phyloP scores from a whole-genome alignment of 2,329 filamentous ascomycete genomes.

The Ascosphaera acerosa region DNA sequence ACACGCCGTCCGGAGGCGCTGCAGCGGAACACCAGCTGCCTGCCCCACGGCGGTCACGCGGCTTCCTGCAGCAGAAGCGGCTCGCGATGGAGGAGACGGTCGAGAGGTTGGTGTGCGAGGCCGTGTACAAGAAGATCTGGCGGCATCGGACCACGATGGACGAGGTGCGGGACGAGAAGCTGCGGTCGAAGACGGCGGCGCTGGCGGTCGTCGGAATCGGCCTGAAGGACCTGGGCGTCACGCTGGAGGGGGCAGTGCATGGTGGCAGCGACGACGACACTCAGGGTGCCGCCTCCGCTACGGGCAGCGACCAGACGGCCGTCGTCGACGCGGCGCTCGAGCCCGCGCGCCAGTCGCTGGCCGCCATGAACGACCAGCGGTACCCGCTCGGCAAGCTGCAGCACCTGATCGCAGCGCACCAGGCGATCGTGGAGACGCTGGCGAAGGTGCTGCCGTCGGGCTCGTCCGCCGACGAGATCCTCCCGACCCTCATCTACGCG shows the following conservation, averaged over 20 bases:
- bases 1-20: conserved; percentile 9
- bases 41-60: conserved; percentile 56
- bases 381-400: conserved; percentile 82
- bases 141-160: conserved; percentile 78
- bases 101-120: conserved; percentile 62
- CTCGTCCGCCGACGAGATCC: conserved; percentile 88
- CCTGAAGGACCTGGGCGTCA: conserved; percentile 56
- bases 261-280: too few relatives aligned
- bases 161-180: conserved; percentile 79
- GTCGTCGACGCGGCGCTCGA: conserved; percentile 42
- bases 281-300: conserved; percentile 32
- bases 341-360: conserved; percentile 47
- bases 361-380: conserved; percentile 61
- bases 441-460: conserved; percentile 39
- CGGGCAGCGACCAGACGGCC: conserved; percentile 41
- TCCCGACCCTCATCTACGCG: conserved; percentile 89
- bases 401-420: conserved; percentile 68
- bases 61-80: conserved; percentile 52
- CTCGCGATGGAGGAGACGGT: conserved; percentile 68
- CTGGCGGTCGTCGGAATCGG: conserved; percentile 79
- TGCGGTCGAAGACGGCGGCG: conserved; percentile 81
- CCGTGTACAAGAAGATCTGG: conserved; percentile 71
- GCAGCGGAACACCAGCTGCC: conserved; percentile 60
- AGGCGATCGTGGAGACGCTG: conserved; percentile 75
- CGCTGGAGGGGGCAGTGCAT: too few relatives aligned